Percentiles rank a stretch among this genome's conserved stretches.
Conservation (phyloP, 2,329 filamentous ascomycete species). For the Verticillium zaregamsianum region DNA sequence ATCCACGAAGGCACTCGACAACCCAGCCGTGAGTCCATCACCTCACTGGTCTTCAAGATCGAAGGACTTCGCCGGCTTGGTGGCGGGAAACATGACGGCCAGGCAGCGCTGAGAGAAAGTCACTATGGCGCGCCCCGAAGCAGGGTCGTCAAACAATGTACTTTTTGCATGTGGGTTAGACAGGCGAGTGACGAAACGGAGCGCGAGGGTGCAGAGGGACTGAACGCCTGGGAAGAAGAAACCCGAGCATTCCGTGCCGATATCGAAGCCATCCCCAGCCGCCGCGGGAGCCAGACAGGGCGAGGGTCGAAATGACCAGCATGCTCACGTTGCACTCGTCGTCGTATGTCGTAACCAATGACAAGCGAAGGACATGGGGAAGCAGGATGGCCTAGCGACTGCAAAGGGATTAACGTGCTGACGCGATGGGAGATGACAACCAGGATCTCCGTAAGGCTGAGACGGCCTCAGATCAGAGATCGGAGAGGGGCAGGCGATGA, state of each 20-base stretch:
- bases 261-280: neutral
- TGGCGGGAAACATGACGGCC: neutral
- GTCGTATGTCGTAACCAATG: constrained; percentile 7
- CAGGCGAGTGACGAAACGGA: neutral
- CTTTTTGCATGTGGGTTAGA: neutral
- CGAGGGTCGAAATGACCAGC: neutral
- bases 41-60: neutral
- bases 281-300: neutral
- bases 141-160: neutral
- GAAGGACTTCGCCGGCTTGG: neutral
- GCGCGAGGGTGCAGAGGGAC: neutral
- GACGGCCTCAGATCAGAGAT: neutral
- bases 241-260: neutral
- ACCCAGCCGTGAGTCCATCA: too few relatives aligned
- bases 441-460: constrained; percentile 15
- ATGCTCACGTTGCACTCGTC: neutral
- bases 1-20: neutral
- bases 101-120: neutral
- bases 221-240: neutral
- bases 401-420: constrained; percentile 9
- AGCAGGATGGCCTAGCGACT: constrained; percentile 6
- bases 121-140: neutral
- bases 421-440: constrained; percentile 5
- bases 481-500: neutral
- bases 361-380: constrained; percentile 2